These are phyloP conservation scores for Lecanicillium sp. DNA, from an alignment of 2,329 filamentous ascomycete genomes.

Conservation along the genomic window DNA sequence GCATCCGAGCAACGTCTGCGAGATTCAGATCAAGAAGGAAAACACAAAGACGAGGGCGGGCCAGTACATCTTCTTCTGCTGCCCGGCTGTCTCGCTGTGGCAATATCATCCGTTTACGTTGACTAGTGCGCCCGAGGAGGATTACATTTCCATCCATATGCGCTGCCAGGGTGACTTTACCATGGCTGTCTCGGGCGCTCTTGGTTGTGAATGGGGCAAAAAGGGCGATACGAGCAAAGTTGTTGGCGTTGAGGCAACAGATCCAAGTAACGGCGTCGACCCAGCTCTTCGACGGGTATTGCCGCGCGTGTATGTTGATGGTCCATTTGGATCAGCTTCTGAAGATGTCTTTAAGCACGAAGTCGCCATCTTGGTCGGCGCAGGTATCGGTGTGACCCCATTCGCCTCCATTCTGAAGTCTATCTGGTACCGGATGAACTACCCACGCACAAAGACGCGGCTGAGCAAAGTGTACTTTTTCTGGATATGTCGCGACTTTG, in stretches of 20 bases:
- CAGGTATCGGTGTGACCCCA: constrained; percentile 78
- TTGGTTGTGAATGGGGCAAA: constrained; percentile 67
- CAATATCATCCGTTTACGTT: constrained; percentile 85
- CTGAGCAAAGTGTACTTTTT: constrained; percentile 87
- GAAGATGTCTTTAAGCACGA: constrained; percentile 90
- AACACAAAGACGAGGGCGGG: constrained; percentile 73
- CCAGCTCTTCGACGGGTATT: constrained; percentile 65
- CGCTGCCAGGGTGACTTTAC: constrained; percentile 80
- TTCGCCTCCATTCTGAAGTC: constrained; percentile 84
- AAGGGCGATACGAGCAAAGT: constrained; percentile 51
- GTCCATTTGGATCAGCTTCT: constrained; percentile 77
- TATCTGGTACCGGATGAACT: constrained; percentile 92
- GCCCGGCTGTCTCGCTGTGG: constrained; percentile 77
- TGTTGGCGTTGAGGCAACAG: constrained; percentile 52
- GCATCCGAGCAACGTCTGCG: constrained; percentile 80
- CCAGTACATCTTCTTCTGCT: constrained; percentile 85
- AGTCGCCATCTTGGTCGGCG: constrained; percentile 68
- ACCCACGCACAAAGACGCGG: constrained; percentile 69
- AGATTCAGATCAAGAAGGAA: constrained; percentile 90
- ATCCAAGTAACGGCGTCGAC: constrained; percentile 50
- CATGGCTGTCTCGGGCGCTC: constrained; percentile 54
- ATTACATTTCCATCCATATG: constrained; percentile 83
- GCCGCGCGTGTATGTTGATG: constrained; percentile 74
- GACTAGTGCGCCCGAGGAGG: constrained; percentile 80
- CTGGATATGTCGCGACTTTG: constrained; percentile 85